These are phyloP conservation scores for Panicum miliaceum DNA, from an alignment of 176 grass and related monocot genomes.

Conservation along the genomic window DNA sequence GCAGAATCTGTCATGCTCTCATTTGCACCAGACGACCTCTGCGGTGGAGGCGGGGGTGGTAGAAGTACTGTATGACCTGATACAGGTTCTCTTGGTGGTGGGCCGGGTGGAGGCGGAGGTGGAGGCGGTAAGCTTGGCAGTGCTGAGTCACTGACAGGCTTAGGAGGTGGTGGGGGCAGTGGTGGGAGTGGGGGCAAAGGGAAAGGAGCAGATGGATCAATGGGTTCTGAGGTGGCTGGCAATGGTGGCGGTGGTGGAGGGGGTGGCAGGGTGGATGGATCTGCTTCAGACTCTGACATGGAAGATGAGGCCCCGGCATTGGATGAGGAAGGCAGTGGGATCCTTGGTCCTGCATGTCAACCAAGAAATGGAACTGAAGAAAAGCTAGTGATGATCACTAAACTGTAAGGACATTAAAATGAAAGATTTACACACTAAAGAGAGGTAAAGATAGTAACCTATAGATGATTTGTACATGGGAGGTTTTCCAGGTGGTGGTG, in stretches of 20 bases:
- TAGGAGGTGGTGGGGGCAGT: constrained; percentile 60
- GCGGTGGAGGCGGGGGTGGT: constrained; percentile 76
- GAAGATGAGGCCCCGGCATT: constrained; percentile 63
- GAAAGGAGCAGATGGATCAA: constrained; percentile 51
- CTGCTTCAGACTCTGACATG: constrained; percentile 66
- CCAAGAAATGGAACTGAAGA: constrained; percentile 43
- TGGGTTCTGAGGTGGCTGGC: constrained; percentile 61
- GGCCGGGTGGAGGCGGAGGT: constrained; percentile 77
- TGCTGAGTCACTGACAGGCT: constrained; percentile 40
- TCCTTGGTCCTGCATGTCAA: constrained; percentile 67
- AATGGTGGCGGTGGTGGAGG: constrained; percentile 74
- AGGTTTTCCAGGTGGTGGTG: constrained; percentile 89
- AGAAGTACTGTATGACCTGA: constrained; percentile 52
- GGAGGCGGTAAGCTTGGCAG: constrained; percentile 56
- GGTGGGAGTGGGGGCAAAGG: constrained; percentile 63
- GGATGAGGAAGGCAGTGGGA: constrained; percentile 64
- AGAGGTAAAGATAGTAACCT: constrained; percentile 51
- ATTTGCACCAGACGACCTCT: constrained; percentile 49
- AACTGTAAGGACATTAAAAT: constrained; percentile 21
- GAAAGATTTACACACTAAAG: background rate
- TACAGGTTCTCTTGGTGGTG: constrained; percentile 68
- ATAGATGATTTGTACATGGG: constrained; percentile 92
- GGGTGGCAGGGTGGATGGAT: constrained; percentile 68
- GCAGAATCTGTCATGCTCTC: constrained; percentile 51
- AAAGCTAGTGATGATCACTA: background rate